Base-by-base conservation (phyloP, 1,139 yeast genomes). In the Zygoascus meyerae region DNA sequence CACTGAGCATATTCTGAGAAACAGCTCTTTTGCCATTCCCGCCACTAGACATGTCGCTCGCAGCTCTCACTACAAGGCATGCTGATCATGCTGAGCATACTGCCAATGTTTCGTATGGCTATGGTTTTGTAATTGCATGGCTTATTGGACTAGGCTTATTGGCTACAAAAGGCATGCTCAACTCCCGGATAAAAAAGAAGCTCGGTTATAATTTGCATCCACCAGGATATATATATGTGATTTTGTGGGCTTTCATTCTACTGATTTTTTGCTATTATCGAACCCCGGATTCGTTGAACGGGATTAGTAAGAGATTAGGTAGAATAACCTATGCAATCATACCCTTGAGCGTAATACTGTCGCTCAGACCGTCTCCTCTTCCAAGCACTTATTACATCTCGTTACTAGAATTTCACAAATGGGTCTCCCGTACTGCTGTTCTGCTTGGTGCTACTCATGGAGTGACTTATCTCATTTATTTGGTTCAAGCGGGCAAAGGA, bases 371-470 rank as follows among this genome's bases (percentile, higher is more conserved):
- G 2, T 72, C 79, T 1, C 77, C 79, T 11, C 60, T 79, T 44
- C 77, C 79, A 1, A 63, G 71, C 15, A 75, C 78, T 10, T 68
- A 74, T 46, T 86, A 86, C 56, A 64, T 85, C 48, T 71, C 75
- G 36, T 63, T 80, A 11, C 57, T 86, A 5, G 70, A 70, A 10
- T 59, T 85, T 11, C 97, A 89, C 65, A 86, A 86, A 62, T 86
- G 95, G 95, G 63, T 84, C 0, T 81, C 94, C 1, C 68, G 97
- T 52, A 51, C 82, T 1, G 75, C 83, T 3, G 71, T 84, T 0
- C 54, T 73, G 0, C 66, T 78, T 36, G 77, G 78, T 0, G 41
- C 73, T 0, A 41, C 77, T 9, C 97, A 89, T 59, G 73, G 83
- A 0, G 50, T 72, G 29, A 81, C 79, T n/a, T 86, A 70, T 64